Conservation (phyloP, 345 rosid genomes). For the Arabis hirsuta region DNA sequence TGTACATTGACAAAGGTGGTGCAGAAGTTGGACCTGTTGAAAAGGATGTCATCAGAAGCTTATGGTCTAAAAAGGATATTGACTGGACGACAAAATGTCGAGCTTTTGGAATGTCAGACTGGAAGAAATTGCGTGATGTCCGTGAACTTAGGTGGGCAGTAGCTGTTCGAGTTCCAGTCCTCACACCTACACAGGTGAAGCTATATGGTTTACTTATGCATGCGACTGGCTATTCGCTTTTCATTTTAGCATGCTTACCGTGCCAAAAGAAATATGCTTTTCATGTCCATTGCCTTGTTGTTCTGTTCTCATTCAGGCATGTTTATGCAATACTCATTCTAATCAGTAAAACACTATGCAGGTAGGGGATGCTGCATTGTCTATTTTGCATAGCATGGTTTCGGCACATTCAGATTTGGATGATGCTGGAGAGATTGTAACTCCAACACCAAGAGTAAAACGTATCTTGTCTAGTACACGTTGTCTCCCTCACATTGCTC, state of each 20-base stretch:
- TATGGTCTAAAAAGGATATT: conserved; percentile 90
- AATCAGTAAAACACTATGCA: conserved; percentile 38
- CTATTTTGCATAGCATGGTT: conserved; percentile 96
- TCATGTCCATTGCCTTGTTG: conserved; percentile 16
- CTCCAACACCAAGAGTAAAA: conserved; percentile 98
- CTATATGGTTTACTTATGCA: conserved; percentile 31
- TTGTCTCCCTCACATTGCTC: conserved; percentile 97
- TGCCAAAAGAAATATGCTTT: conserved; percentile 9
- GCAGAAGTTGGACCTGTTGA: conserved; percentile 88
- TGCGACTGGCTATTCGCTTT: conserved; percentile 11
- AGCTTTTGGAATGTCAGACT: conserved; percentile 95
- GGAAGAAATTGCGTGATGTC: conserved; percentile 95
- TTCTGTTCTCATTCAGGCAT: conserved; percentile 17
- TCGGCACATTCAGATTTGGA: conserved; percentile 98
- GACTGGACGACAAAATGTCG: conserved; percentile 91
- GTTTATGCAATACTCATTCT: conserved; percentile 38
- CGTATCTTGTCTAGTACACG: conserved; percentile 93
- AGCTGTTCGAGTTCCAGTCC: conserved; percentile 91
- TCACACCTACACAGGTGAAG: conserved; percentile 87
- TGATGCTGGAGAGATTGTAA: conserved; percentile 99
- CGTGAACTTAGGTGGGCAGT: conserved; percentile 99
- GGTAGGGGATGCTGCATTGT: conserved; percentile 96
- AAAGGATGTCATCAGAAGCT: conserved; percentile 94
- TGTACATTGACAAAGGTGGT: conserved; percentile 78
- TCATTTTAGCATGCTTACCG: conserved; percentile 24